Percentiles rank a stretch among this genome's conserved stretches.
Conservation (phyloP, 495 filamentous ascomycete species). For the Opeltia flavorubescens region DNA sequence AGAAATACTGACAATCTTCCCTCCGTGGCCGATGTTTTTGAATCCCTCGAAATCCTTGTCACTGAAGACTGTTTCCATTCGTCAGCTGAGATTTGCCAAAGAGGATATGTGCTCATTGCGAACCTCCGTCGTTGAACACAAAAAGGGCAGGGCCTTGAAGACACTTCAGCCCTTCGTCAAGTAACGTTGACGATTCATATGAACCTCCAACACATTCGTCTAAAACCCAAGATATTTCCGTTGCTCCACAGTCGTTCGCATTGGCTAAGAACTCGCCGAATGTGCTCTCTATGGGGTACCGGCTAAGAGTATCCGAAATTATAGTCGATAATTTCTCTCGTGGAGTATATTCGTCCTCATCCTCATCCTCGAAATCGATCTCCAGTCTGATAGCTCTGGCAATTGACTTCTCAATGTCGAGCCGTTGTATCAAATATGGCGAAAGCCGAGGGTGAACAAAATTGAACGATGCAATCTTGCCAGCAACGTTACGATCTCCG, state of each 20-base stretch:
- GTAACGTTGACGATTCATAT: conserved; percentile 9
- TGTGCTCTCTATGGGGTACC: conserved; percentile 24
- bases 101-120: neutral
- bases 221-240: conserved; percentile 23
- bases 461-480: conserved; percentile 9
- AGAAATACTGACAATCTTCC: conserved; percentile 14
- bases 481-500: conserved; percentile 7
- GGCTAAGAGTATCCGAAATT: conserved; percentile 25
- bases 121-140: conserved; percentile 24
- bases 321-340: conserved; percentile 19
- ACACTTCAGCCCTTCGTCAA: conserved; percentile 16
- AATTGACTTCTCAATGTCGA: conserved; percentile 16
- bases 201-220: conserved; percentile 12
- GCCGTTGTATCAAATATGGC: conserved; percentile 7
- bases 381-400: conserved; percentile 17
- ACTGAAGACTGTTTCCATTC: conserved; percentile 14
- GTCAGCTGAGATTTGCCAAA: neutral
- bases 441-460: conserved; percentile 21
- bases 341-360: conserved; percentile 28
- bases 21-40: conserved; percentile 26
- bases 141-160: conserved; percentile 26
- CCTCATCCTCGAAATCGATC: conserved; percentile 17
- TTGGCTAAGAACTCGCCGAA: conserved; percentile 33
- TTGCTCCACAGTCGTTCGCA: conserved; percentile 26
- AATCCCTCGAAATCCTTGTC: conserved; percentile 25